A percentile compares a stretch with the other conserved stretches of the same genome.
These are phyloP conservation scores for Pholiota microspora DNA, from an alignment of 768 basidiomycete genomes.

Conservation along the genomic window DNA sequence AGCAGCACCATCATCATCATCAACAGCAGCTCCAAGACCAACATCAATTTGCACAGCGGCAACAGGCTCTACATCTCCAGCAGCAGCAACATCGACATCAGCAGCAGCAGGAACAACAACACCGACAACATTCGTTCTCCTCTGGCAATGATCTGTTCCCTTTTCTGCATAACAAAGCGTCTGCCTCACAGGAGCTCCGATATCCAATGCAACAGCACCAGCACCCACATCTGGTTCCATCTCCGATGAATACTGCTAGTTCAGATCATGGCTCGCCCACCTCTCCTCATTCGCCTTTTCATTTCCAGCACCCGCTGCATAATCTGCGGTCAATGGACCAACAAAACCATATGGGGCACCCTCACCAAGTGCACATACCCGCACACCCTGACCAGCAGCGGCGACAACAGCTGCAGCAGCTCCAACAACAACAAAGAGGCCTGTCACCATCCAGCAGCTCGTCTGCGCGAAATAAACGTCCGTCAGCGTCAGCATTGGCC, in stretches of 20 bases:
- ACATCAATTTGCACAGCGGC: slow-evolving; percentile 13
- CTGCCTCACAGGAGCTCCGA: slow-evolving; percentile 12
- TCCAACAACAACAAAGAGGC: background rate
- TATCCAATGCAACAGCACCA: slow-evolving; percentile 13
- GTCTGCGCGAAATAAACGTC: slow-evolving; percentile 9
- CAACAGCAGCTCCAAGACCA: background rate
- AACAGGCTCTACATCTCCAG: slow-evolving; percentile 19
- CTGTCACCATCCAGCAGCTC: slow-evolving; percentile 10
- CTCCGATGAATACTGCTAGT: slow-evolving; percentile 8
- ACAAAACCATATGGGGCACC: slow-evolving; percentile 13
- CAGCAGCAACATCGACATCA: slow-evolving; percentile 21
- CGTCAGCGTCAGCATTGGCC: slow-evolving; percentile 17
- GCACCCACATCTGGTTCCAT: slow-evolving; percentile 7
- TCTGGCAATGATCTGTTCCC: slow-evolving; percentile 23
- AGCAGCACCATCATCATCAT: slow-evolving; percentile 14
- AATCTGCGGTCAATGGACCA: background rate
- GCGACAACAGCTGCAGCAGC: background rate
- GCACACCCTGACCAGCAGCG: slow-evolving; percentile 9
- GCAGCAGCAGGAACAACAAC: slow-evolving; percentile 18
- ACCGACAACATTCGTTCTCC: slow-evolving; percentile 14
- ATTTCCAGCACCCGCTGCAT: slow-evolving; percentile 14
- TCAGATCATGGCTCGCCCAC: slow-evolving; percentile 11
- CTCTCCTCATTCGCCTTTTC: slow-evolving; percentile 13
- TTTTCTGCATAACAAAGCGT: slow-evolving; percentile 20
- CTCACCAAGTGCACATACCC: slow-evolving; percentile 20